Base-by-base conservation (phyloP, 177 flowering plant genomes). In the Vitis hybrid region DNA sequence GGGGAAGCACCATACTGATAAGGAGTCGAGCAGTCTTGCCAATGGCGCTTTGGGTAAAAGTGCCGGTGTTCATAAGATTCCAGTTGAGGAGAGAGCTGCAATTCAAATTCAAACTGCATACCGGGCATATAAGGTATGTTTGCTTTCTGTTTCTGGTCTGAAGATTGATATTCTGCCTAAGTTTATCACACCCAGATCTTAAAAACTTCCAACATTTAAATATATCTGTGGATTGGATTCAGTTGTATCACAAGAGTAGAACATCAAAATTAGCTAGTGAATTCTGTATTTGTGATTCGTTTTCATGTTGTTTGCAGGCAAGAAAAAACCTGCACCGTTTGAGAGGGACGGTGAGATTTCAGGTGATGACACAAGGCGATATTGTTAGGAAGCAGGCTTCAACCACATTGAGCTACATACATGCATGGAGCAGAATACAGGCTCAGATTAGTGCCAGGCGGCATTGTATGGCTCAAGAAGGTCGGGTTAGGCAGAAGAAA, bases 351-450 rank as follows among this genome's bases (percentile, higher is more conserved):
- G 72, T 14, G 44, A 78, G 77, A 59, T 74, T 79, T 28, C 77
- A 75, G 11, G 66, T 52, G 3, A 51, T 64, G 69, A 63, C 75
- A 33, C 65, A 70, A 68, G 72, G 59, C 3, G 65, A 54, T 1
- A 53, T 69, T 44, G 71, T 65, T 7, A 65, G 33, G 28, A 62
- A 78, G 64, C 82, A 83, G 55, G 66, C 78, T 14, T 51, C 74
- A 38, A 65, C 68, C 44, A 66, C 86, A n/a, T 57, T 83, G 19
- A 67, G 44, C 68, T 54, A 56, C 44, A 65, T 83, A 50, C 86
- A 83, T 71, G 72, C 78, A 18, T 81, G 86, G 86, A 71, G 80
- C 78, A 70, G 72, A 38, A 73, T 81, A 28, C 86, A 83, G 61
- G 51, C 78, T 1, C 79, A 81, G 61, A 79, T 83, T 28, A 70